phyloP scores from a whole-genome alignment of 1,284 basidiomycete genomes.

The Acaromyces ingoldii region DNA sequence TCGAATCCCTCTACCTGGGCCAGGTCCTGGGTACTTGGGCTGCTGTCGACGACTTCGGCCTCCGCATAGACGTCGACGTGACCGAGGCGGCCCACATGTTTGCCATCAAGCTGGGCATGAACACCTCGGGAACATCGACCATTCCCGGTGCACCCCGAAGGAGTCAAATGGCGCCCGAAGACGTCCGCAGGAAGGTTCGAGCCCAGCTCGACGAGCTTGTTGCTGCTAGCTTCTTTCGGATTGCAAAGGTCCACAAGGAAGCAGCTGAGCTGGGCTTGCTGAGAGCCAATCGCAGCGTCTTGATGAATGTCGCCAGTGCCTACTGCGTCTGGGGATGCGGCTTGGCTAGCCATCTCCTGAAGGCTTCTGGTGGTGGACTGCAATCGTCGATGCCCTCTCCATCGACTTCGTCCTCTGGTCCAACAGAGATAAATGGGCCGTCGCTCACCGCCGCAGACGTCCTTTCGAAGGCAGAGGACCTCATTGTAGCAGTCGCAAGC shows the following conservation, averaged over 20 bases:
- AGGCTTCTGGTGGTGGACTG: no score
- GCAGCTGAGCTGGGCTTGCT: neutral
- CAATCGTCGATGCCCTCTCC: no score
- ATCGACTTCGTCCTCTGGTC: no score
- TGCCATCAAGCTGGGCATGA: neutral
- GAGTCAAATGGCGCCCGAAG: no score
- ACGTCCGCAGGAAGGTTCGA: no score
- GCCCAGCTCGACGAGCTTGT: neutral
- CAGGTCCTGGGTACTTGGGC: conserved; percentile 4
- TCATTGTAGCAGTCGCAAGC: no score
- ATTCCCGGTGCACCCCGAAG: no score
- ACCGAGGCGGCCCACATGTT: neutral
- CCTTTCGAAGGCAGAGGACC: no score
- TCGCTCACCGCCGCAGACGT: no score
- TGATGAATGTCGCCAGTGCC: neutral
- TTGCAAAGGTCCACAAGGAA: neutral
- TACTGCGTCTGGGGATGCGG: conserved; percentile 1
- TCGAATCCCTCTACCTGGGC: neutral
- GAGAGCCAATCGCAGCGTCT: neutral
- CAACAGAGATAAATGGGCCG: no score
- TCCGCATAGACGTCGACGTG: neutral
- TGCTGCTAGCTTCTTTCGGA: neutral
- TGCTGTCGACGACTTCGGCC: neutral
- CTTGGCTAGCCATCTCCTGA: no score
- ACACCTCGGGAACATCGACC: no score